Evolutionary conservation across 108 stramenopile genomes (phyloP).

Genomic region (Hondaea fermentalgiana): DNA sequence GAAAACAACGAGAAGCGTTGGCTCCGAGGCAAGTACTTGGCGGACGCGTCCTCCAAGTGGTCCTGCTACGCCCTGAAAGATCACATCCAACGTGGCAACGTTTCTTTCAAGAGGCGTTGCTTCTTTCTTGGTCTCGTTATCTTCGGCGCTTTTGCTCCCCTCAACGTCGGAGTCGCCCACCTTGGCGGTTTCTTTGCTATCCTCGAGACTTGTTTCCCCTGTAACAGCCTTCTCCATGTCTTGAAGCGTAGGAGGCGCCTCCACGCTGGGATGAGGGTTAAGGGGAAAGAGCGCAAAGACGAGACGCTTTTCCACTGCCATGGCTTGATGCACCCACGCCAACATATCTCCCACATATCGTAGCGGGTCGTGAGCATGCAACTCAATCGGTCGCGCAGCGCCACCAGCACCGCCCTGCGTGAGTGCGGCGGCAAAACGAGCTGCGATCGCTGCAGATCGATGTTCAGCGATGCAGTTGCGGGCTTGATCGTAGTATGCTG

Average conservation of each 20-base stretch:
- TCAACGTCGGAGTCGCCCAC: too few species aligned
- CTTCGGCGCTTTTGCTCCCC: too few species aligned
- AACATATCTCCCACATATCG: not conserved
- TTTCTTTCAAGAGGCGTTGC: not conserved
- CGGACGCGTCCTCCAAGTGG: not conserved
- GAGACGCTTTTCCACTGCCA: not conserved
- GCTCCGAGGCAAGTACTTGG: not conserved
- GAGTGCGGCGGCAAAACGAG: not conserved
- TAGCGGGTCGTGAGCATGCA: not conserved
- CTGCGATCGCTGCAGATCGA: not conserved
- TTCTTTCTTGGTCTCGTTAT: not conserved
- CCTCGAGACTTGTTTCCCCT: not conserved
- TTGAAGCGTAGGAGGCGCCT: not conserved
- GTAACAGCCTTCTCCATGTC: not conserved
- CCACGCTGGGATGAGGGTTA: not conserved
- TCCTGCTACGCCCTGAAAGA: not conserved
- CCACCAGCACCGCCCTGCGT: not conserved
- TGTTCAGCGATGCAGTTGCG: not conserved
- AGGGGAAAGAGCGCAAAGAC: not conserved
- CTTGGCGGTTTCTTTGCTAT: not conserved
- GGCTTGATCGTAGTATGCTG: not conserved
- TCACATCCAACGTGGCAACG: not conserved
- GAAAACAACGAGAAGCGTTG: not conserved
- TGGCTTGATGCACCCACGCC: slow-evolving; percentile 12
- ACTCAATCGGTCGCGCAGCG: not conserved